Evolutionary conservation across 2,329 filamentous ascomycete species (phyloP).

Genomic region (Didymella pinodella): DNA sequence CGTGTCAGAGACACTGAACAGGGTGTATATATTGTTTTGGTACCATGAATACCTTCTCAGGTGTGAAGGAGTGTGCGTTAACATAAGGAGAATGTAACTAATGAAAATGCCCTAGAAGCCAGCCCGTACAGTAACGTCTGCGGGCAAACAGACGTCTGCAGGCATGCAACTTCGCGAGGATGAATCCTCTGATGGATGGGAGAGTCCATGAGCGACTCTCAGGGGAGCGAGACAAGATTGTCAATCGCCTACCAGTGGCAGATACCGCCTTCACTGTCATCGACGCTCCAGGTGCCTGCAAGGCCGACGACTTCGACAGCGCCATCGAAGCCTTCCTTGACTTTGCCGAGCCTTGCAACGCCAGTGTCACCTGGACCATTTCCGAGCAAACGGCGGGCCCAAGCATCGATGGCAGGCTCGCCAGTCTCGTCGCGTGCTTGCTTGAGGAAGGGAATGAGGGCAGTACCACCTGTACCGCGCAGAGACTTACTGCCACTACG

Average conservation of each 20-base stretch:
- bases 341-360: conserved; percentile 57
- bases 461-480: conserved; percentile 90
- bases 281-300: conserved; percentile 87
- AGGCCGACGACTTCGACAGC: conserved; percentile 71
- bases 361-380: conserved; percentile 58
- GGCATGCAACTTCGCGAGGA: conserved; percentile 25
- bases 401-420: conserved; percentile 80
- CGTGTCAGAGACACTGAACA: conserved; percentile 16
- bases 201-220: conserved; percentile 14
- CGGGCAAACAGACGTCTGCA: conserved; percentile 24
- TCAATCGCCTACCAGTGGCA: conserved; percentile 36
- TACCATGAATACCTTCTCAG: conserved; percentile 2
- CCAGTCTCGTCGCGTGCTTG: conserved; percentile 96
- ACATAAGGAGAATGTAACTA: conserved; percentile 7
- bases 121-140: conserved; percentile 26
- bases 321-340: conserved; percentile 62
- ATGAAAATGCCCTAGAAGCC: conserved; percentile 24
- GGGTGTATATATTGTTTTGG: conserved; percentile 17
- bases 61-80: conserved; percentile 12
- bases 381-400: conserved; percentile 66
- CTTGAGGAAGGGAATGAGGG: conserved; percentile 93
- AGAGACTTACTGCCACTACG: conserved; percentile 64
- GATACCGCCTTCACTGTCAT: conserved; percentile 73
- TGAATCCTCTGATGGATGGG: conserved; percentile 10
- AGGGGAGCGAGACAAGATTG: neutral